A percentile compares a stretch with the other conserved stretches of the same genome.
phyloP scores from a whole-genome alignment of 1,284 basidiomycete species.

The Trametes hirsuta region DNA sequence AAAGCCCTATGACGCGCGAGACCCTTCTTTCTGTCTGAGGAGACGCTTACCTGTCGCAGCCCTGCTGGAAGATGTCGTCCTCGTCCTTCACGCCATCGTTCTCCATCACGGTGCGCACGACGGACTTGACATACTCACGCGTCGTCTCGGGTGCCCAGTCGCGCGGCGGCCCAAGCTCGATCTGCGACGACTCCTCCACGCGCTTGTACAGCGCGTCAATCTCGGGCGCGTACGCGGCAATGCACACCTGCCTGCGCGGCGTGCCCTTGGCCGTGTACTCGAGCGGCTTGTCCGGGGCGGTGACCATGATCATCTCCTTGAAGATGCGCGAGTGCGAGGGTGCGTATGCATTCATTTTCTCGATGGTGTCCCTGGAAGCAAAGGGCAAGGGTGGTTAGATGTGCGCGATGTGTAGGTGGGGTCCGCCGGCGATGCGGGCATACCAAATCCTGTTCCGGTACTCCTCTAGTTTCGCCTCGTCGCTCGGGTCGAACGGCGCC shows the following conservation, averaged over 20 bases:
- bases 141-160: conserved; percentile 29
- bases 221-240: conserved; percentile 35
- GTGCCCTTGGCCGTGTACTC: conserved; percentile 39
- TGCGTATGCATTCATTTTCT: conserved; percentile 40
- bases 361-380: conserved; percentile 38
- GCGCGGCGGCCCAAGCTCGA: conserved; percentile 23
- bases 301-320: conserved; percentile 39
- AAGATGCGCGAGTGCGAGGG: conserved; percentile 44
- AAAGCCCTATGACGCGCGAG: background rate
- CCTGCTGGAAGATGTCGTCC: conserved; percentile 35
- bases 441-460: conserved; percentile 39
- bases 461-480: conserved; percentile 24
- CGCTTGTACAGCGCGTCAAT: conserved; percentile 36
- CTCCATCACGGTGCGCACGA: conserved; percentile 32
- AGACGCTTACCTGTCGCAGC: conserved; percentile 39
- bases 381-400: conserved; percentile 17
- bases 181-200: conserved; percentile 27
- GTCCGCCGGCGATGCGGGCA: background rate
- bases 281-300: conserved; percentile 32
- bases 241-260: conserved; percentile 32
- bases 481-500: conserved; percentile 30
- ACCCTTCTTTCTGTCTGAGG: too few relatives aligned
- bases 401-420: conserved; percentile 29
- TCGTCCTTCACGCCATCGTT: background rate
- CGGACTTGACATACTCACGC: conserved; percentile 28